These are phyloP conservation scores for Ziziphus jujuba DNA, from an alignment of 306 rosid genomes.

Conservation along the genomic window DNA sequence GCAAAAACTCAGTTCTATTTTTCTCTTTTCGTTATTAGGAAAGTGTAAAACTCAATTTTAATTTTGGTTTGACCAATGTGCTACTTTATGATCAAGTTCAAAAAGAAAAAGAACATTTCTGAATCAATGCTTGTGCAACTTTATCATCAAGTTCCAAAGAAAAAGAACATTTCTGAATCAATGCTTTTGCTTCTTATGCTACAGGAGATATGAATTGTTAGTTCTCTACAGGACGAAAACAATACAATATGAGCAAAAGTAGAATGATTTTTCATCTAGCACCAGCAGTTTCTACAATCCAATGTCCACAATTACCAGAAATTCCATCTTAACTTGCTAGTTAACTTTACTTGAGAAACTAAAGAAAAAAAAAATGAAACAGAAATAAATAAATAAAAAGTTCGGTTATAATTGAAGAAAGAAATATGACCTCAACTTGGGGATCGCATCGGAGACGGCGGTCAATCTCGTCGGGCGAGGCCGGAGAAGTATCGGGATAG, in stretches of 20 bases:
- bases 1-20: neutral
- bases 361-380: neutral
- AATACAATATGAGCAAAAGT: neutral
- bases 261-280: neutral
- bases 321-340: neutral
- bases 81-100: no score
- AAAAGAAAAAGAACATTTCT: no score
- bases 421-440: conserved; percentile 45
- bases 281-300: neutral
- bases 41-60: neutral
- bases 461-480: conserved; percentile 65
- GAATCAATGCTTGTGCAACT: neutral
- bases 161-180: no score
- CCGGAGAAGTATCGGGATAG: conserved; percentile 73
- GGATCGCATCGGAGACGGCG: conserved; percentile 80
- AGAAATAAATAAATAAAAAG: no score
- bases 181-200: neutral
- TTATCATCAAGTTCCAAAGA: no score
- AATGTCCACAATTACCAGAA: neutral
- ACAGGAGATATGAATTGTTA: neutral
- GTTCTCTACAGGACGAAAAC: neutral
- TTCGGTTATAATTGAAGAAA: neutral
- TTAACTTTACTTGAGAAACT: neutral
- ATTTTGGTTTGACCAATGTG: neutral
- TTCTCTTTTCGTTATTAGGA: no score